Evolutionary conservation across 805 yeast genomes (phyloP), one percentile per base, ranked within the genome.

Genomic region (Wickerhamomyces rabaulensis): DNA sequence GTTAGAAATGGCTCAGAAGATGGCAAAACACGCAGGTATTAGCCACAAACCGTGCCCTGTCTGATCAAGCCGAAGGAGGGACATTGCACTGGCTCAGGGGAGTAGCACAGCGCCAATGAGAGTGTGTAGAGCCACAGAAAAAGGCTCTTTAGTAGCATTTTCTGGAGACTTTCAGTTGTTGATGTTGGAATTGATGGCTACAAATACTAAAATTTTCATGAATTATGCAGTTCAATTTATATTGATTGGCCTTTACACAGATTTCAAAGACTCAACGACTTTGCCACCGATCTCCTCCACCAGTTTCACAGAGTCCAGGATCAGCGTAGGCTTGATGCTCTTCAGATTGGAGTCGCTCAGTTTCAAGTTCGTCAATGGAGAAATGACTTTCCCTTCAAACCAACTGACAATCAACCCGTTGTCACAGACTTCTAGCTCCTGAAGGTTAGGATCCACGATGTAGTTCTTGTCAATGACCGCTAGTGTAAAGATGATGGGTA

Each of bases 371-470:
- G 81, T 74, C 3, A 90, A 69, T 1, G 97, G 96, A 0, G 95
- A 75, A 10, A 82, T 77, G 1, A 87, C 78, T 47, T 73, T 70
- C n/a, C 80, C 81, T 47, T 81, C 68, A 46, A 78, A 76, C 80
- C 84, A 92, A 29, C 91, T 82, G 3, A 87, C 62, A 41, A 90
- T 69, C 19, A 92, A 52, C 1, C 96, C 96, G 49, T 87, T 84
- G 53, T 92, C 96, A 49, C 90, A 74, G 2, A 91, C 96, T 50
- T 82, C 87, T 61, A 87, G 91, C 64, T 92, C 99, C 49, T 84
- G 87, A n/a, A 78, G 69, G 1, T 95, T 82, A 0, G 99, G 98
- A 61, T 92, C 99, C 22, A 91, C 70, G 21, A 89, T 65, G 9
- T 83, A 75, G 43, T 75, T 69, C 13, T 70, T 59, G 1, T 92